phyloP scores from a whole-genome alignment of 2,329 filamentous ascomycete genomes.

The Canariomyces notabilis region DNA sequence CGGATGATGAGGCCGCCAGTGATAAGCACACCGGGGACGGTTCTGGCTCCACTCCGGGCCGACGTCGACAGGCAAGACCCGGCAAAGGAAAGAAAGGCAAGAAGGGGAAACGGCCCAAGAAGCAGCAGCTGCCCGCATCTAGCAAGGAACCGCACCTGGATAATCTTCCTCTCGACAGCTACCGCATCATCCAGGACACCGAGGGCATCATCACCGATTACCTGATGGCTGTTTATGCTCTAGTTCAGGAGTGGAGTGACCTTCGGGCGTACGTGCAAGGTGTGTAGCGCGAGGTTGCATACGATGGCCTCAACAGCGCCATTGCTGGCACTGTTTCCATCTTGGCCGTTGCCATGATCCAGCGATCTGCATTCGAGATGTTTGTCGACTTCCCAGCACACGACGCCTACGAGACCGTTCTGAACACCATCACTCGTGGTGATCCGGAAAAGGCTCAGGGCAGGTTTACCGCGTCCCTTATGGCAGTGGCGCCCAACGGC shows the following conservation, averaged over 20 bases:
- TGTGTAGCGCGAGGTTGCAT: slow-evolving; percentile 41
- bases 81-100: slow-evolving; percentile 18
- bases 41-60: background rate
- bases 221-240: slow-evolving; percentile 38
- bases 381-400: slow-evolving; percentile 43
- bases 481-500: slow-evolving; percentile 12
- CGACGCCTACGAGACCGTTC: slow-evolving; percentile 38
- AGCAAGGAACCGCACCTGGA: slow-evolving; percentile 27
- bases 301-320: slow-evolving; percentile 40
- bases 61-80: slow-evolving; percentile 17
- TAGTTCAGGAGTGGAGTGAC: slow-evolving; percentile 34
- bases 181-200: slow-evolving; percentile 38
- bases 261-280: slow-evolving; percentile 38
- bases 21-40: background rate
- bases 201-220: slow-evolving; percentile 37
- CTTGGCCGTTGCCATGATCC: slow-evolving; percentile 38
- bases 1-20: background rate
- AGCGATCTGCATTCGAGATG: slow-evolving; percentile 34
- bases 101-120: slow-evolving; percentile 24
- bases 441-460: slow-evolving; percentile 30
- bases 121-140: background rate
- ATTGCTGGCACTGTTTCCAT: slow-evolving; percentile 41
- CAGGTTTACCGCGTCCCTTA: slow-evolving; percentile 22
- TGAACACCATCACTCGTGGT: slow-evolving; percentile 35
- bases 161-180: slow-evolving; percentile 41